phyloP scores from a whole-genome alignment of 23 red algal species.

The Agarophyton chilense region DNA sequence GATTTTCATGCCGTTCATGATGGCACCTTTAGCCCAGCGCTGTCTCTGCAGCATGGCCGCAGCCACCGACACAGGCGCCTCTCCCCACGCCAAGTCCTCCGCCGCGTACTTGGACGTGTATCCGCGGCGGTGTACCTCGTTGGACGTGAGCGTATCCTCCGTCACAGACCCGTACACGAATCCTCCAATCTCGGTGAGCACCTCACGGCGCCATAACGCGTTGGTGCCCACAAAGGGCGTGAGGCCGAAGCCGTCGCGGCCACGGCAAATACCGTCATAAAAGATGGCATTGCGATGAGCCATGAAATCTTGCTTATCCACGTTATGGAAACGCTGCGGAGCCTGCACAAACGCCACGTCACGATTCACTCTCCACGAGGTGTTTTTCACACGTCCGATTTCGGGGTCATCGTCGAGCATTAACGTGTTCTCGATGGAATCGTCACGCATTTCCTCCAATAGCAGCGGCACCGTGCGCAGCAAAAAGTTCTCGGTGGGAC shows the following conservation, averaged over 20 bases:
- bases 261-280: constrained; percentile 76
- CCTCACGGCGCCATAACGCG: constrained; percentile 73
- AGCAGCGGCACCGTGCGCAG: constrained; percentile 63
- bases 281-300: constrained; percentile 80
- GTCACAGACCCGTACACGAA: constrained; percentile 85
- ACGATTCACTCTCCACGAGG: constrained; percentile 69
- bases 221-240: constrained; percentile 79
- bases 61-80: constrained; percentile 76
- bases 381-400: constrained; percentile 68
- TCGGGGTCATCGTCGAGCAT: constrained; percentile 70
- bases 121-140: constrained; percentile 73
- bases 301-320: constrained; percentile 54
- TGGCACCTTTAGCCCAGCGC: constrained; percentile 81
- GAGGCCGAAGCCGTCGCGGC: constrained; percentile 75
- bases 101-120: constrained; percentile 77
- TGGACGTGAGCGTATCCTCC: constrained; percentile 77
- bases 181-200: constrained; percentile 72
- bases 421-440: constrained; percentile 54
- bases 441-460: constrained; percentile 67
- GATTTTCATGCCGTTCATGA: constrained; percentile 82
- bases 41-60: constrained; percentile 79
- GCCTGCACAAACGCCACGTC: constrained; percentile 76
- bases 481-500: constrained; percentile 65
- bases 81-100: constrained; percentile 76
- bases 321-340: constrained; percentile 76